A percentile compares a stretch with the other conserved stretches of the same genome.
Evolutionary conservation across 2,329 filamentous ascomycete genomes (phyloP).

Genomic region (Coccinonectria pachysandricola): DNA sequence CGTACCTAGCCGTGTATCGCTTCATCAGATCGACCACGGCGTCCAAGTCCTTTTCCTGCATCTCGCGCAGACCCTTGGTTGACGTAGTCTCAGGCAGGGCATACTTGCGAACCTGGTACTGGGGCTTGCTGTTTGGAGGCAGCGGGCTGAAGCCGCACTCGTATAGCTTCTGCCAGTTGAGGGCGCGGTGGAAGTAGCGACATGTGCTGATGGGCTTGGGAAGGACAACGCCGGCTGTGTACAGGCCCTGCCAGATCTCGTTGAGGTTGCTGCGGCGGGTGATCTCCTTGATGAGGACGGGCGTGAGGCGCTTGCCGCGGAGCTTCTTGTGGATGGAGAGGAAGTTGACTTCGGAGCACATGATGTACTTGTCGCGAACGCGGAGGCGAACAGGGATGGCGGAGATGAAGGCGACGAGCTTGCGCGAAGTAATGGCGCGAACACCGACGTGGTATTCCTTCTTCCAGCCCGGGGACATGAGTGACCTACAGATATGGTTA

Average conservation of each 20-base stretch:
- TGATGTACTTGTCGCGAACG: conserved; percentile 64
- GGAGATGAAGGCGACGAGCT: conserved; percentile 91
- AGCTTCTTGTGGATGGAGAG: conserved; percentile 98
- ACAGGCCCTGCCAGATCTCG: conserved; percentile 88
- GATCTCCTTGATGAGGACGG: conserved; percentile 95
- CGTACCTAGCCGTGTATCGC: conserved; percentile 68
- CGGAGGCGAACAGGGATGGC: conserved; percentile 79
- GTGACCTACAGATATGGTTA: conserved; percentile 71
- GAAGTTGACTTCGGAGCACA: conserved; percentile 92
- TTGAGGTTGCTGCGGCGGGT: conserved; percentile 82
- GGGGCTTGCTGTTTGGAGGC: conserved; percentile 71
- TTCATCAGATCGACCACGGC: conserved; percentile 64
- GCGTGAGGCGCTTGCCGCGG: conserved; percentile 80
- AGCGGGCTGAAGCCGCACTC: conserved; percentile 90
- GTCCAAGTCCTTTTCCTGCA: conserved; percentile 70
- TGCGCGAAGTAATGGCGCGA: conserved; percentile 69
- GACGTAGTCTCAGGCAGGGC: conserved; percentile 64
- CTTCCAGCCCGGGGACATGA: conserved; percentile 90
- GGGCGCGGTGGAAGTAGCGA: conserved; percentile 85
- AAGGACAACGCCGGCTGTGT: conserved; percentile 84
- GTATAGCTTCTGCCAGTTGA: conserved; percentile 94
- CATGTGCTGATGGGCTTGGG: conserved; percentile 89
- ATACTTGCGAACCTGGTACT: conserved; percentile 79
- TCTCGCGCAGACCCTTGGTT: conserved; percentile 65
- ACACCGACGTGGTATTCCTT: conserved; percentile 94